These are phyloP conservation scores for Leishmania guyanensis DNA, from an alignment of 208 protist genomes.

Conservation along the genomic window DNA sequence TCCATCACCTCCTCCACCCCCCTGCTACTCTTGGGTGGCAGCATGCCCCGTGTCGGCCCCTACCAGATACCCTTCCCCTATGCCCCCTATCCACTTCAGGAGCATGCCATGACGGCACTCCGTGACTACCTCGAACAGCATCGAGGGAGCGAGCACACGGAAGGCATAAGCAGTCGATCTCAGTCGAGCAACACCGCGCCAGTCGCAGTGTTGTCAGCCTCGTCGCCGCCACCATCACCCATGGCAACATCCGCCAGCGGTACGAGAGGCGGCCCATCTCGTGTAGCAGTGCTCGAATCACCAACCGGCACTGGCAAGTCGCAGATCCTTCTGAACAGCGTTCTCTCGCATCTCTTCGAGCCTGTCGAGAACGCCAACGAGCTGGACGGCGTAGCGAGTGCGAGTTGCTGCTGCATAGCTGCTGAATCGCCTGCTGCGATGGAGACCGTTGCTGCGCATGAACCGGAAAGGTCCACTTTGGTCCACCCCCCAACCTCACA, in stretches of 20 bases:
- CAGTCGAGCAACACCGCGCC: not conserved
- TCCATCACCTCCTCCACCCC: not conserved
- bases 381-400: not conserved
- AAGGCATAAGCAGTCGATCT: not conserved
- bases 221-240: not conserved
- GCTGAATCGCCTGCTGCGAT: not conserved
- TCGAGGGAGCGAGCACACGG: not conserved
- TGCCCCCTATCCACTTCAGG: conserved; percentile 74
- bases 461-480: not conserved
- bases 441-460: not conserved
- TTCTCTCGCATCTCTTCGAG: conserved; percentile 69
- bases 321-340: conserved; percentile 91
- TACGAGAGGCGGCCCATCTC: not conserved
- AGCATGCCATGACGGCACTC: conserved; percentile 66
- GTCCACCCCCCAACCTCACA: not conserved
- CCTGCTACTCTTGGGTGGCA: not conserved
- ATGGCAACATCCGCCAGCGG: not conserved
- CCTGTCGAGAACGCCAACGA: conserved; percentile 10
- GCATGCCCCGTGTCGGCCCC: conserved; percentile 41
- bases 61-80: conserved; percentile 83
- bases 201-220: not conserved
- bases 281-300: conserved; percentile 93
- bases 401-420: not conserved
- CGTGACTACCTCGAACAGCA: conserved; percentile 43
- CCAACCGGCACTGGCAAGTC: conserved; percentile 97